Evolutionary conservation across 208 protist species (phyloP).

Genomic region (Lotmaria passim): DNA sequence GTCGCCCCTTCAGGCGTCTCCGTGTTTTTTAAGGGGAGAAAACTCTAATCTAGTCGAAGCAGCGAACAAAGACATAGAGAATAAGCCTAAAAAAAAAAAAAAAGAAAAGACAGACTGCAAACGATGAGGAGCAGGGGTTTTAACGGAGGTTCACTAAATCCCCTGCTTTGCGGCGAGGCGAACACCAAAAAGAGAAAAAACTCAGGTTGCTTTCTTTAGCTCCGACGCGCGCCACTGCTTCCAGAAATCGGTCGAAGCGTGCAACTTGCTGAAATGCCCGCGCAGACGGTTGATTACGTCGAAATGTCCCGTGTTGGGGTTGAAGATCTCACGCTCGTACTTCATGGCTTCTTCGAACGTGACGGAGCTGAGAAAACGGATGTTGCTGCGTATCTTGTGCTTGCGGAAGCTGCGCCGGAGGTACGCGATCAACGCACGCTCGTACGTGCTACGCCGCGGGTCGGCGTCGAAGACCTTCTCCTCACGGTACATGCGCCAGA

Average conservation of each 20-base stretch:
- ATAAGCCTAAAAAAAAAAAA: neutral
- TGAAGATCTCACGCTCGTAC: conserved; percentile 62
- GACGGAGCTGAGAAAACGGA: conserved; percentile 40
- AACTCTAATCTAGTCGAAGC: neutral
- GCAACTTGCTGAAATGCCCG: conserved; percentile 48
- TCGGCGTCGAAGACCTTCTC: conserved; percentile 68
- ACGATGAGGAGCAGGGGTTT: no score
- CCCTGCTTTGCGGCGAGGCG: no score
- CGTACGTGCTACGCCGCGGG: conserved; percentile 20
- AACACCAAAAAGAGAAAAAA: neutral
- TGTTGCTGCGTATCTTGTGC: conserved; percentile 46
- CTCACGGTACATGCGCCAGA: conserved; percentile 79
- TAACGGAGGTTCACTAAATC: no score
- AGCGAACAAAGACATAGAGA: neutral
- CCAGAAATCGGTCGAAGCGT: conserved; percentile 33
- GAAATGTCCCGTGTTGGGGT: conserved; percentile 65
- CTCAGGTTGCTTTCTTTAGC: conserved; percentile 3
- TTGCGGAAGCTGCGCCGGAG: conserved; percentile 66
- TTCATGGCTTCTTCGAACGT: conserved; percentile 62
- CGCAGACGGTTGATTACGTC: conserved; percentile 73
- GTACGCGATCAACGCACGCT: conserved; percentile 41
- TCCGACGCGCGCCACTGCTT: conserved; percentile 18
- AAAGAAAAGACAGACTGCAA: no score
- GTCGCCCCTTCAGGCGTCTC: no score
- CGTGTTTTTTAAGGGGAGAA: neutral